phyloP scores from a whole-genome alignment of 73 alveolate genomes.

The Paramecium pentaurelia region DNA sequence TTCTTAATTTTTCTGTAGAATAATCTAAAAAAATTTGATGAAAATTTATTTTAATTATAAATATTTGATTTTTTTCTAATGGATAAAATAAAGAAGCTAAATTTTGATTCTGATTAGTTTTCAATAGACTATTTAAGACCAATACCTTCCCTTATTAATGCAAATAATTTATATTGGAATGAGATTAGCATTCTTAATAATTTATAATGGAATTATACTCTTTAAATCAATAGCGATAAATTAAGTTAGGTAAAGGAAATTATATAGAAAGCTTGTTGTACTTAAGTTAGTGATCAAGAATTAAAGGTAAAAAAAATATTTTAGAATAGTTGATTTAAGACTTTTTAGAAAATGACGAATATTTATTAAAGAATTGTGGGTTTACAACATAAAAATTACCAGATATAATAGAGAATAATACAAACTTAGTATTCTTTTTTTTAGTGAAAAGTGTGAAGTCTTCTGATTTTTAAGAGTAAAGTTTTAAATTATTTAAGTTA shows the following conservation, averaged over 20 bases:
- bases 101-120: not conserved
- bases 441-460: not conserved
- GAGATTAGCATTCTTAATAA: not conserved
- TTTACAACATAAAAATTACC: not conserved
- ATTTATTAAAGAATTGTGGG: constrained; percentile 21
- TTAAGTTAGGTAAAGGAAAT: not conserved
- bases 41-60: too few species aligned
- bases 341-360: not conserved
- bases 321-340: not conserved
- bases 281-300: constrained; percentile 16
- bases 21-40: not conserved
- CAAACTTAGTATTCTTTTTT: not conserved
- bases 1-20: not conserved
- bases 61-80: not conserved
- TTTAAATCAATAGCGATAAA: constrained; percentile 11
- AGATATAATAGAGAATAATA: not conserved
- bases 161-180: not conserved
- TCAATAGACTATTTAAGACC: not conserved
- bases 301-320: not conserved
- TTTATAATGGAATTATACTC: constrained; percentile 4
- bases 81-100: not conserved
- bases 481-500: not conserved
- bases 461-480: not conserved
- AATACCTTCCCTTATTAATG: not conserved
- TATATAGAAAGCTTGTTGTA: not conserved